These are phyloP conservation scores for Coprinellus aureogranulatus DNA, from an alignment of 768 basidiomycete species.

Conservation along the genomic window DNA sequence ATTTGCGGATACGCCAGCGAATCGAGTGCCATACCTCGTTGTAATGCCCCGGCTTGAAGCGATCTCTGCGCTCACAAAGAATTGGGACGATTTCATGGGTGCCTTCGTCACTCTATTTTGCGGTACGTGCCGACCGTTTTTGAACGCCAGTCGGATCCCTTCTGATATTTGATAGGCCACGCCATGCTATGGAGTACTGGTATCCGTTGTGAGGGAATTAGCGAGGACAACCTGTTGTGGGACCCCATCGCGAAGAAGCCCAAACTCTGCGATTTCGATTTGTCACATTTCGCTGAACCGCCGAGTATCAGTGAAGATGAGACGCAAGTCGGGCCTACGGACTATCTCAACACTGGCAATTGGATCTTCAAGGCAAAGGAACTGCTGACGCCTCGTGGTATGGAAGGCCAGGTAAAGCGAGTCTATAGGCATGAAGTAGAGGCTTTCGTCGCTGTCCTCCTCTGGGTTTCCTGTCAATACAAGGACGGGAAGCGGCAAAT, in stretches of 20 bases:
- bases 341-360: neutral
- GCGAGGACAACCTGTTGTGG: neutral
- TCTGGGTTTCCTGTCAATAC: neutral
- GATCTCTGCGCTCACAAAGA: neutral
- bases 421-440: neutral
- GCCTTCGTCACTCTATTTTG: neutral
- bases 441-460: neutral
- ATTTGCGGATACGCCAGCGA: too few relatives aligned
- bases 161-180: neutral
- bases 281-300: neutral
- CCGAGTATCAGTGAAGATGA: too few relatives aligned
- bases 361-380: neutral
- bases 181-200: neutral
- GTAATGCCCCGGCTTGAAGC: neutral
- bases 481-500: neutral
- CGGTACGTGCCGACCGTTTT: neutral
- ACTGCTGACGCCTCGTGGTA: neutral
- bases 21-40: neutral
- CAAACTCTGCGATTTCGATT: neutral
- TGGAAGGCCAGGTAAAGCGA: neutral
- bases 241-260: neutral
- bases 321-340: neutral
- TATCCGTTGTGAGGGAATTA: neutral
- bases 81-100: neutral
- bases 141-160: too few relatives aligned